A percentile compares a stretch with the other conserved stretches of the same genome.
Conservation (phyloP, 192 early-diverging fungal species). For the Rhizophagus clarus region DNA sequence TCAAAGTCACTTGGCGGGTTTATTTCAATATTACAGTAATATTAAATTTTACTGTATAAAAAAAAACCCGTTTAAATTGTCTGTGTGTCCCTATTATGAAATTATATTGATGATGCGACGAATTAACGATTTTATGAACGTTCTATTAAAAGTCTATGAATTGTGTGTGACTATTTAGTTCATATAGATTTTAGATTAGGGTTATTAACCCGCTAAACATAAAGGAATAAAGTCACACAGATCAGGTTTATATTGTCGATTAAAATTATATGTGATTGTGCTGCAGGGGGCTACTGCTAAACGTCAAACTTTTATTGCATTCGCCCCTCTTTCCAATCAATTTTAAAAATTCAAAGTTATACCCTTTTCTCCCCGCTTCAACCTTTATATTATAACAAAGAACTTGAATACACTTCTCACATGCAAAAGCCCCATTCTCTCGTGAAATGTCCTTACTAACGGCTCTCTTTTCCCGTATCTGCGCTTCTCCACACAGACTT, state of each 20-base stretch:
- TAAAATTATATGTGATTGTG: neutral
- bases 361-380: conserved; percentile 9
- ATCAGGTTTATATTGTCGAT: conserved; percentile 11
- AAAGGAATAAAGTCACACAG: neutral
- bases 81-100: neutral
- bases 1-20: conserved; percentile 16
- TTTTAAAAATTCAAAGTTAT: conserved; percentile 15
- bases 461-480: neutral
- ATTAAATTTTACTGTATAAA: neutral
- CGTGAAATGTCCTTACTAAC: conserved; percentile 1
- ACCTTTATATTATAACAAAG: conserved; percentile 12
- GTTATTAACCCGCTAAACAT: neutral
- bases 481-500: neutral
- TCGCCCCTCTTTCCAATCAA: neutral
- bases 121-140: neutral
- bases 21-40: neutral
- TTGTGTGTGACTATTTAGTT: conserved; percentile 13
- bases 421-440: conserved; percentile 1
- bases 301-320: conserved; percentile 28
- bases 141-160: conserved; percentile 16
- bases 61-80: neutral
- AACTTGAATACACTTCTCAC: conserved; percentile 1
- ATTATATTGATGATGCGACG: neutral
- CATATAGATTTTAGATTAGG: neutral
- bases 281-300: neutral